Evolutionary conservation across 176 grass and related monocot genomes (phyloP).

Genomic region (Hyparrhenia diplandra): DNA sequence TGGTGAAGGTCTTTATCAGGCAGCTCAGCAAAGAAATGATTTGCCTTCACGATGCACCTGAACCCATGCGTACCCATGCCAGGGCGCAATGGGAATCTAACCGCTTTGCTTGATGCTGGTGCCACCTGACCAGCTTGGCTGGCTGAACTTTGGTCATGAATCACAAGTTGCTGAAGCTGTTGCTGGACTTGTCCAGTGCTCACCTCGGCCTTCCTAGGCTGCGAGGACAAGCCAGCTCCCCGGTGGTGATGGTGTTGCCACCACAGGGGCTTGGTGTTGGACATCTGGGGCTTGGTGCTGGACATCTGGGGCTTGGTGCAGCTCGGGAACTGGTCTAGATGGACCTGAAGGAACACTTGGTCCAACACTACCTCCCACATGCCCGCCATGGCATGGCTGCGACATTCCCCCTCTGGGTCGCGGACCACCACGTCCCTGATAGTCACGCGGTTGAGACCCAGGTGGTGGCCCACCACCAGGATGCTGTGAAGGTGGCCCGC

Average conservation of each 20-base stretch:
- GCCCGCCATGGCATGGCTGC: constrained; percentile 56
- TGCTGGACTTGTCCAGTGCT: constrained; percentile 58
- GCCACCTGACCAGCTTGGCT: constrained; percentile 56
- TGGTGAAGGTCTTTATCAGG: constrained; percentile 95
- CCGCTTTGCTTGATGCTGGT: constrained; percentile 68
- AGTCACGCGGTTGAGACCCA: constrained; percentile 50
- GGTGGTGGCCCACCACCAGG: constrained; percentile 29
- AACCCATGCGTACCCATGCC: constrained; percentile 79
- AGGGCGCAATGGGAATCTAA: constrained; percentile 79
- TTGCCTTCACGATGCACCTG: constrained; percentile 86
- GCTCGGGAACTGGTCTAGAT: constrained; percentile 83
- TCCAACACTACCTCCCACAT: constrained; percentile 52
- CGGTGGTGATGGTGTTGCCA: constrained; percentile 34
- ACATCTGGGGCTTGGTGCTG: constrained; percentile 85
- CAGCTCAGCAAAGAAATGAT: constrained; percentile 91
- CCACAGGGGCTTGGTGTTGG: constrained; percentile 45
- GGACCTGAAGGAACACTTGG: constrained; percentile 50
- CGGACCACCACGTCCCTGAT: constrained; percentile 51
- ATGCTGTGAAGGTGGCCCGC: constrained; percentile 39
- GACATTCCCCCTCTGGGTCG: constrained; percentile 47
- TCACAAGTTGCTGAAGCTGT: constrained; percentile 63
- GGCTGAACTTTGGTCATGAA: constrained; percentile 48
- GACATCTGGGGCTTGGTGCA: constrained; percentile 88
- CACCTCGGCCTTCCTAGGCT: constrained; percentile 44
- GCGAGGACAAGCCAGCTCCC: constrained; percentile 58